Percentiles rank a stretch among this genome's conserved stretches.
Conservation (phyloP, 768 basidiomycete species). For the Lactarius trivialis region DNA sequence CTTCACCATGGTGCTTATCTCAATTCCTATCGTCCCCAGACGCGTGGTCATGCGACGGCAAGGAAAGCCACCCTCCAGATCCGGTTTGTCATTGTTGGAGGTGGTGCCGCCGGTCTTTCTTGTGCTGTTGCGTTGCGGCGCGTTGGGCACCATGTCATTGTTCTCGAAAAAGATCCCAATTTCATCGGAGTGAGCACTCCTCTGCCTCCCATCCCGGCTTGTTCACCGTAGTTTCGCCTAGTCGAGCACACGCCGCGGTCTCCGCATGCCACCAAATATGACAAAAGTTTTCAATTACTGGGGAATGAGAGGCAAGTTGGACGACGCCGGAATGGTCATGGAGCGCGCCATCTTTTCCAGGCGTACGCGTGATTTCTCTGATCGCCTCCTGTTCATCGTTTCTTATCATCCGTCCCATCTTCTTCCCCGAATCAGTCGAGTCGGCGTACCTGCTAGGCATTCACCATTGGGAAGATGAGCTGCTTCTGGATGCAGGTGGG, state of each 20-base stretch:
- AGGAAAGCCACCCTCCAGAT: constrained; percentile 23
- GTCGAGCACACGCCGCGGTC: constrained; percentile 23
- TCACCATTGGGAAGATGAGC: constrained; percentile 28
- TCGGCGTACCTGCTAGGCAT: constrained; percentile 26
- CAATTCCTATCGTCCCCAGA: not conserved
- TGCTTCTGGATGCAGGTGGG: constrained; percentile 29
- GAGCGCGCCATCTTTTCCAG: constrained; percentile 24
- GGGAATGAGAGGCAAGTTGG: constrained; percentile 30
- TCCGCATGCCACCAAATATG: constrained; percentile 34
- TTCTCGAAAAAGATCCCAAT: constrained; percentile 29
- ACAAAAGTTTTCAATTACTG: constrained; percentile 34
- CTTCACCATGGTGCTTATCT: not conserved
- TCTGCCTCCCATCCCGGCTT: not conserved
- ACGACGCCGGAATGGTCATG: constrained; percentile 23
- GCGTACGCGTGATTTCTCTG: constrained; percentile 21
- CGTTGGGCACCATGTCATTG: constrained; percentile 33
- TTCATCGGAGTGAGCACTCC: constrained; percentile 27
- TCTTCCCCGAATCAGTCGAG: constrained; percentile 8
- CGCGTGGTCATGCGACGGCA: constrained; percentile 12
- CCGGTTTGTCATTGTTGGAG: constrained; percentile 32
- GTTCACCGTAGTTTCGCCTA: not conserved
- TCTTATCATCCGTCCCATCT: not conserved
- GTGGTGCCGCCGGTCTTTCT: constrained; percentile 33
- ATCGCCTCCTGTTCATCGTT: not conserved
- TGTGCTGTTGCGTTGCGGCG: constrained; percentile 32